phyloP scores from a whole-genome alignment of 2,329 filamentous ascomycete genomes.

The Penicillium sp. region DNA sequence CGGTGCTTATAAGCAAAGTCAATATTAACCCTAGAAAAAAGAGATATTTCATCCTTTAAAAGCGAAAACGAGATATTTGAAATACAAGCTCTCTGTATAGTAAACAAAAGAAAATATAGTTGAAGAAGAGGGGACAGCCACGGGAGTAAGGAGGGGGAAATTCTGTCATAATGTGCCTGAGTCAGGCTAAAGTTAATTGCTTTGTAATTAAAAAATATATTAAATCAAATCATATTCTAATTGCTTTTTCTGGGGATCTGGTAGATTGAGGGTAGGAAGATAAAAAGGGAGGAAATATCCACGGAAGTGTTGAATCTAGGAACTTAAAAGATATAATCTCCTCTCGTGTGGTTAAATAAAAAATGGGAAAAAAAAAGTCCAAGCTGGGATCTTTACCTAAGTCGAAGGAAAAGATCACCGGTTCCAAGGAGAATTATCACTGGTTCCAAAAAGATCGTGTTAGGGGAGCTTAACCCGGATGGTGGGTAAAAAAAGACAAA shows the following conservation, averaged over 20 bases:
- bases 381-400: slow-evolving; percentile 10
- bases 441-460: slow-evolving; percentile 20
- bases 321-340: neutral
- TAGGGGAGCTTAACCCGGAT: slow-evolving; percentile 22
- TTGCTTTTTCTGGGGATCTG: slow-evolving; percentile 12
- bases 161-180: slow-evolving; percentile 21
- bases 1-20: neutral
- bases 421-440: slow-evolving; percentile 5
- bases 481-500: neutral
- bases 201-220: neutral
- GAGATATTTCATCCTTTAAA: neutral
- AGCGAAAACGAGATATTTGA: too few species aligned
- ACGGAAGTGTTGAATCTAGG: neutral
- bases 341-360: slow-evolving; percentile 8
- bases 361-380: neutral
- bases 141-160: slow-evolving; percentile 4
- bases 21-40: neutral
- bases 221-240: slow-evolving; percentile 12
- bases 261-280: neutral
- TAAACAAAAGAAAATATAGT: neutral
- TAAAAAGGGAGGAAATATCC: neutral
- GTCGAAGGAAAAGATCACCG: slow-evolving; percentile 14
- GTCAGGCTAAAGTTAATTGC: slow-evolving; percentile 21
- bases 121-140: slow-evolving; percentile 11
- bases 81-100: neutral